Conservation (phyloP, 345 rosid species). For the Populus pruinosa region DNA sequence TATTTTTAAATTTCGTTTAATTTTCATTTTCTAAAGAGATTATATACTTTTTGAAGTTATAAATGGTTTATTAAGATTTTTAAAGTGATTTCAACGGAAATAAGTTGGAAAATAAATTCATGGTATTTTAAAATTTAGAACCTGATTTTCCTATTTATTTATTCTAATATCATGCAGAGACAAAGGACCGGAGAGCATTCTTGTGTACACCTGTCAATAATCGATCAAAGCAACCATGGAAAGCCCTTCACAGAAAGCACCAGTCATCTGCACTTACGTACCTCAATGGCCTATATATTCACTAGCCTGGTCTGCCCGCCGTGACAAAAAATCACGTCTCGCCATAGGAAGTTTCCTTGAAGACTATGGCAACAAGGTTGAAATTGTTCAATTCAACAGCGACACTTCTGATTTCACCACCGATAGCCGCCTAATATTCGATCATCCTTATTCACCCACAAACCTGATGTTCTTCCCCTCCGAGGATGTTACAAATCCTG, state of each 20-base stretch:
- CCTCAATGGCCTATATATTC: conserved; percentile 53
- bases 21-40: too few relatives aligned
- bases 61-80: too few relatives aligned
- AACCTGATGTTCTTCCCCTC: conserved; percentile 57
- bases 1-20: too few relatives aligned
- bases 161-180: not conserved
- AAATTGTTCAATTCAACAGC: conserved; percentile 42
- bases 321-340: conserved; percentile 37
- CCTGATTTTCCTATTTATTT: not conserved
- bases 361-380: conserved; percentile 52
- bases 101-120: too few relatives aligned
- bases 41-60: too few relatives aligned
- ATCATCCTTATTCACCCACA: conserved; percentile 63
- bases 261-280: conserved; percentile 41
- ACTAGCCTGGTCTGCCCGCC: conserved; percentile 52
- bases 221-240: conserved; percentile 27
- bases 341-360: conserved; percentile 58
- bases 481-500: conserved; percentile 37
- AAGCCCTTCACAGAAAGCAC: conserved; percentile 28
- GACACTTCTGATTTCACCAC: conserved; percentile 38
- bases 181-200: not conserved
- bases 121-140: too few relatives aligned
- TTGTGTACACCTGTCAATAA: not conserved
- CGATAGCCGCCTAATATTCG: conserved; percentile 41
- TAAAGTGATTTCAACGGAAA: not conserved